A percentile compares a stretch with the other conserved stretches of the same genome.
phyloP scores from a whole-genome alignment of 176 grass and related monocot species.

The Echinochloa phyllopogon region DNA sequence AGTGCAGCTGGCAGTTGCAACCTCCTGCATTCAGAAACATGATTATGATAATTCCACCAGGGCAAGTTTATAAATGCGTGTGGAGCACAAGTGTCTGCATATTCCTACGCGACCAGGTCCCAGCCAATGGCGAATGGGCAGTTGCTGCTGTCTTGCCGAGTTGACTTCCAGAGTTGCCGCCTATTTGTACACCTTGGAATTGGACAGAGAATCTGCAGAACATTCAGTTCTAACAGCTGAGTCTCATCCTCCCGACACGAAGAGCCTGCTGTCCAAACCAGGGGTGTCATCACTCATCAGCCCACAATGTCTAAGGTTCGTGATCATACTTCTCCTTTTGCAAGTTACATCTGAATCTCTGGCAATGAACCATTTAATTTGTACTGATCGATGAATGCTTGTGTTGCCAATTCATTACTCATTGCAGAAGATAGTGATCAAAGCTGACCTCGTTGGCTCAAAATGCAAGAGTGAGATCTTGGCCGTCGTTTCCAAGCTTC shows the following conservation, averaged over 20 bases:
- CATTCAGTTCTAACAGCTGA: not conserved
- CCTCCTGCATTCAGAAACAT: not conserved
- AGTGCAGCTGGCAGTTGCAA: not conserved
- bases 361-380: not conserved
- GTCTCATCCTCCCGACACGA: not conserved
- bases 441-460: slow-evolving; percentile 34
- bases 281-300: not conserved
- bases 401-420: not conserved
- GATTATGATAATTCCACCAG: not conserved
- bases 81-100: not conserved
- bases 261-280: not conserved
- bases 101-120: slow-evolving; percentile 45
- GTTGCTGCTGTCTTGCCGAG: not conserved
- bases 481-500: slow-evolving; percentile 42
- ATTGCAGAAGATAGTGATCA: slow-evolving; percentile 64
- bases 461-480: slow-evolving; percentile 52
- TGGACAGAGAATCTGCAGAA: slow-evolving; percentile 10
- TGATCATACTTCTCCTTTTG: not conserved
- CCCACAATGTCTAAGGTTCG: slow-evolving; percentile 49
- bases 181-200: slow-evolving; percentile 6
- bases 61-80: not conserved
- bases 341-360: not conserved
- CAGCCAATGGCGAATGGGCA: not conserved
- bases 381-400: slow-evolving; percentile 8
- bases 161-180: slow-evolving; percentile 14